These are phyloP conservation scores for Candida morakotiae DNA, from an alignment of 805 yeast species.

Conservation along the genomic window DNA sequence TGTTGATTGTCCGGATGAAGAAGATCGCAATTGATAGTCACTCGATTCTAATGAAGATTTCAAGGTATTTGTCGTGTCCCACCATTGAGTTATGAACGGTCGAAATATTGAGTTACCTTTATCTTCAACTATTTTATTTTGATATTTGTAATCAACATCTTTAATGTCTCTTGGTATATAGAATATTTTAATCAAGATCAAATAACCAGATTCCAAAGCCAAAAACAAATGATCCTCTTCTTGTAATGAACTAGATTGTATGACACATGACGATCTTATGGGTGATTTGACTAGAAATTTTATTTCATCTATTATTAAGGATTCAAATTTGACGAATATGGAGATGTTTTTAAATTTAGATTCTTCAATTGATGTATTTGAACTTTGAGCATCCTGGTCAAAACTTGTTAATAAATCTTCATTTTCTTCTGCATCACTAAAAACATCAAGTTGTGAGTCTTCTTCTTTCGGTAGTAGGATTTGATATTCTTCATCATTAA, in stretches of 20 bases:
- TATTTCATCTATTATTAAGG: conserved; percentile 25
- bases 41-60: conserved; percentile 10
- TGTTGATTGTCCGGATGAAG: conserved; percentile 34
- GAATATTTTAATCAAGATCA: conserved; percentile 37
- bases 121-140: conserved; percentile 8
- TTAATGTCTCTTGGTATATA: conserved; percentile 26
- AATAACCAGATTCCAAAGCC: conserved; percentile 36
- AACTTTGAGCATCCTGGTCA: not conserved
- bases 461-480: conserved; percentile 25
- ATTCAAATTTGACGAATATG: conserved; percentile 29
- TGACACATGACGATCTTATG: conserved; percentile 27
- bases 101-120: conserved; percentile 21
- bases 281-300: conserved; percentile 28
- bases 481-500: conserved; percentile 37
- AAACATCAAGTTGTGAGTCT: conserved; percentile 37
- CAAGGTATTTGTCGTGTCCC: conserved; percentile 26
- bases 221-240: conserved; percentile 38
- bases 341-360: conserved; percentile 11
- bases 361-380: not conserved
- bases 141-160: conserved; percentile 19
- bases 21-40: conserved; percentile 29
- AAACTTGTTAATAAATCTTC: conserved; percentile 18
- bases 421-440: conserved; percentile 32
- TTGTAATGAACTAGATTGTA: conserved; percentile 11
- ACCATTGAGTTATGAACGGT: conserved; percentile 50